Evolutionary conservation across 371 early-diverging fungal species (phyloP).

Genomic region (Chytridium lagenaria): DNA sequence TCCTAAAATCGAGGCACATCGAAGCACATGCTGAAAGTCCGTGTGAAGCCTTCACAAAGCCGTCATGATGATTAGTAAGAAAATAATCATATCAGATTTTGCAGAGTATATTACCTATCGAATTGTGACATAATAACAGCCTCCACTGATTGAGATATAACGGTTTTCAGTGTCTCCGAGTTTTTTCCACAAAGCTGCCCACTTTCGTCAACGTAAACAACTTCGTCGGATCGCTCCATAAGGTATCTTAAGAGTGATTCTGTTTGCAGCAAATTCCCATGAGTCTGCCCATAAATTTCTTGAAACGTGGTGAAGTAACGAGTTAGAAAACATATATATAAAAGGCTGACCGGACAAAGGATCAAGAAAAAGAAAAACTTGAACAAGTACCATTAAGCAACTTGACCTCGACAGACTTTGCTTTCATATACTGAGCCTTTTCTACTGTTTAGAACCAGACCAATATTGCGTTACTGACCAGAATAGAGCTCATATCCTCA

Average conservation of each 20-base stretch:
- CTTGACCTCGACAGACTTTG: not conserved
- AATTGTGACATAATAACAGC: not conserved
- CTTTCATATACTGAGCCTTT: not conserved
- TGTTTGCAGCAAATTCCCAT: not conserved
- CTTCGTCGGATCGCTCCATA: not conserved
- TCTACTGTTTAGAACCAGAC: not conserved
- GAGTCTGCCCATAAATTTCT: not conserved
- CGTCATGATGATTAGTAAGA: too few species aligned
- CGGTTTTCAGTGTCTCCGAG: not conserved
- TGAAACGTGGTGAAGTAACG: not conserved
- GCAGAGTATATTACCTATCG: not conserved
- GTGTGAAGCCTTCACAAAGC: not conserved
- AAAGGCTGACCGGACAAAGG: too few species aligned
- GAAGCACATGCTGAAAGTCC: not conserved
- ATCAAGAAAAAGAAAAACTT: too few species aligned
- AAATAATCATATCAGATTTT: too few species aligned
- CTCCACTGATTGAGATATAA: not conserved
- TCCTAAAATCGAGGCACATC: not conserved
- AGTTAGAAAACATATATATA: not conserved
- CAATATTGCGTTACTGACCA: not conserved
- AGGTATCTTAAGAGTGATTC: not conserved
- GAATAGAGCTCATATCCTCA: not conserved
- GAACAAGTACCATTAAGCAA: not conserved
- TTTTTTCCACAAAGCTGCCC: not conserved
- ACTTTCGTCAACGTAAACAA: not conserved